These are phyloP conservation scores for Candida nitratophila DNA, from an alignment of 805 yeast species.

Conservation along the genomic window DNA sequence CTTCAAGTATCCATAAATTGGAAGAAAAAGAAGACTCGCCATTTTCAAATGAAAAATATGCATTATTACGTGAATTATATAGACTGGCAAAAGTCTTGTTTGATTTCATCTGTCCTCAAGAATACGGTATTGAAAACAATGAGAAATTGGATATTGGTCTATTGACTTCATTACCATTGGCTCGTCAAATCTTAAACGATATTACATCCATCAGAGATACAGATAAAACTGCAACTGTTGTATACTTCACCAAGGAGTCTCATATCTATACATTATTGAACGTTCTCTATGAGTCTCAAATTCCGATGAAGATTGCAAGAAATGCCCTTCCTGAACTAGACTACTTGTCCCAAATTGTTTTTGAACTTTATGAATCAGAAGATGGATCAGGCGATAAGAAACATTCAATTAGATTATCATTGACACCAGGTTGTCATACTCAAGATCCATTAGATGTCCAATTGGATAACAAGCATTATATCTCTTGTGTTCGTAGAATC, in stretches of 20 bases:
- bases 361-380: constrained; percentile 86
- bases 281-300: constrained; percentile 82
- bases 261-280: constrained; percentile 92
- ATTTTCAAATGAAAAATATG: constrained; percentile 76
- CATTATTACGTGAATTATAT: constrained; percentile 80
- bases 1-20: background rate
- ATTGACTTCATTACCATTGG: constrained; percentile 87
- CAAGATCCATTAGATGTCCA: constrained; percentile 97
- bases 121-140: constrained; percentile 91
- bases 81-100: constrained; percentile 86
- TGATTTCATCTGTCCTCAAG: constrained; percentile 98
- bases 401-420: constrained; percentile 83
- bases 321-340: constrained; percentile 96
- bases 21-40: constrained; percentile 27
- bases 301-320: constrained; percentile 93
- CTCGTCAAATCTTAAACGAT: constrained; percentile 78
- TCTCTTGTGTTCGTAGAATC: constrained; percentile 89
- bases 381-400: constrained; percentile 61
- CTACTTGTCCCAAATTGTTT: constrained; percentile 87
- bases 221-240: constrained; percentile 76
- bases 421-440: constrained; percentile 97
- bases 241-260: constrained; percentile 93
- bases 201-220: constrained; percentile 71
- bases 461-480: constrained; percentile 91
- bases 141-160: constrained; percentile 95